A percentile compares a stretch with the other conserved stretches of the same genome.
These are phyloP conservation scores for Microsporum audouinii DNA, from an alignment of 2,329 filamentous ascomycete species.

Conservation along the genomic window DNA sequence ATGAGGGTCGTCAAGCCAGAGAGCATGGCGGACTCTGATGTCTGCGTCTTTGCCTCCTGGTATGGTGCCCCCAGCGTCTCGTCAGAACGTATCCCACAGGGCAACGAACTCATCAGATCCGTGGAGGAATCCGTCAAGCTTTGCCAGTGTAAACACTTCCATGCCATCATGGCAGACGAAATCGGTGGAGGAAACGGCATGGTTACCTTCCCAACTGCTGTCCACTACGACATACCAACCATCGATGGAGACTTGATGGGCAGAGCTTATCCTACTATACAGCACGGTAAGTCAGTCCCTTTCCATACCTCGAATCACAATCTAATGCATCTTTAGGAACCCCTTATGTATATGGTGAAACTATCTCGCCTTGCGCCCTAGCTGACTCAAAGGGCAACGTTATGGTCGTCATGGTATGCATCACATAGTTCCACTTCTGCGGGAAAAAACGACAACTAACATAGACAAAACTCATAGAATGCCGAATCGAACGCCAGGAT, in stretches of 20 bases:
- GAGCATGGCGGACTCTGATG: slow-evolving; percentile 29
- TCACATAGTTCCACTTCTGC: neutral
- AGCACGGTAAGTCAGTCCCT: slow-evolving; percentile 8
- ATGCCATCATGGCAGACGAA: slow-evolving; percentile 26
- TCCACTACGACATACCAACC: slow-evolving; percentile 25
- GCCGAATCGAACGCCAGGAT: slow-evolving; percentile 13
- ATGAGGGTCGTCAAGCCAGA: slow-evolving; percentile 35
- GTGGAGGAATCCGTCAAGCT: slow-evolving; percentile 30
- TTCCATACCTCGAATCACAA: neutral
- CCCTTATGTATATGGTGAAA: slow-evolving; percentile 32
- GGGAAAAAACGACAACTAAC: neutral
- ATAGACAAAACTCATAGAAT: neutral
- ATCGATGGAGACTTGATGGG: slow-evolving; percentile 41
- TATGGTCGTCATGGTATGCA: slow-evolving; percentile 17
- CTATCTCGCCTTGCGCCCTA: slow-evolving; percentile 28
- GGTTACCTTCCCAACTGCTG: slow-evolving; percentile 35
- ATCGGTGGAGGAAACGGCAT: slow-evolving; percentile 32
- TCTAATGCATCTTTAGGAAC: slow-evolving; percentile 24
- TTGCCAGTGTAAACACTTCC: slow-evolving; percentile 26
- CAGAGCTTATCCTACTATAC: slow-evolving; percentile 11
- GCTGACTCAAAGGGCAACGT: slow-evolving; percentile 34
- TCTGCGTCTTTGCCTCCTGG: slow-evolving; percentile 36
- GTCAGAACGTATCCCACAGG: slow-evolving; percentile 20
- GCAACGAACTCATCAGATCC: slow-evolving; percentile 19
- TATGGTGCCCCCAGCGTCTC: slow-evolving; percentile 31